Conservation (phyloP, 148 eudicot genomes). For the Rhododendron simsii region DNA sequence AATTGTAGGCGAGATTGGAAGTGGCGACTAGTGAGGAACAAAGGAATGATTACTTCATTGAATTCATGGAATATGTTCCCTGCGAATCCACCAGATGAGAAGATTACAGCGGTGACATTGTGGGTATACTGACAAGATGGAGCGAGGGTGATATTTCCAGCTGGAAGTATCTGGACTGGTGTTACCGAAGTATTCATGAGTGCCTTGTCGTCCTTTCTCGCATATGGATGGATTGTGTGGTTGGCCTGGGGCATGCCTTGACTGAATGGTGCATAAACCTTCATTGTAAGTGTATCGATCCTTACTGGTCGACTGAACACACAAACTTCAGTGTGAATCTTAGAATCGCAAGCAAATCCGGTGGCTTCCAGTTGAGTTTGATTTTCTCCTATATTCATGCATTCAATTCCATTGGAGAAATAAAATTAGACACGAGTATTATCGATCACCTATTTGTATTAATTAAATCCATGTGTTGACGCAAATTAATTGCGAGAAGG, state of each 20-base stretch:
- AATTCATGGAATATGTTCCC: slow-evolving; percentile 54
- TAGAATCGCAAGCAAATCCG: slow-evolving; percentile 31
- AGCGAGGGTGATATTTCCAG: slow-evolving; percentile 20
- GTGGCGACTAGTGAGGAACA: slow-evolving; percentile 44
- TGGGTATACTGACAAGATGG: slow-evolving; percentile 46
- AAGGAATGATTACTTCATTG: slow-evolving; percentile 54
- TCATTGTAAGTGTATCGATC: slow-evolving; percentile 16
- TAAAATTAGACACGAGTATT: not conserved
- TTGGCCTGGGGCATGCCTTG: not conserved
- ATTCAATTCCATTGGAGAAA: not conserved
- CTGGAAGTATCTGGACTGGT: slow-evolving; percentile 36
- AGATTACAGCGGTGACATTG: slow-evolving; percentile 43
- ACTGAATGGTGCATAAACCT: slow-evolving; percentile 22
- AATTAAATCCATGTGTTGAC: not conserved
- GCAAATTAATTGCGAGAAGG: not conserved
- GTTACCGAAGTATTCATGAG: slow-evolving; percentile 17
- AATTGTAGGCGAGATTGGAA: slow-evolving; percentile 36
- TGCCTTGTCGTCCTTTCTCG: slow-evolving; percentile 40
- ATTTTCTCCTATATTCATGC: slow-evolving; percentile 20
- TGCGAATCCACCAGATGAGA: slow-evolving; percentile 53
- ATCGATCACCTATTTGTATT: no score
- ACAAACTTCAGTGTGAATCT: slow-evolving; percentile 26
- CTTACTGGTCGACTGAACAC: slow-evolving; percentile 24
- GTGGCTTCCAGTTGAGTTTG: slow-evolving; percentile 25
- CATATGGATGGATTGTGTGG: slow-evolving; percentile 31